Percentiles rank a stretch among this genome's conserved stretches.
These are phyloP conservation scores for Pythium dissimile DNA, from an alignment of 352 stramenopile species.

Conservation along the genomic window DNA sequence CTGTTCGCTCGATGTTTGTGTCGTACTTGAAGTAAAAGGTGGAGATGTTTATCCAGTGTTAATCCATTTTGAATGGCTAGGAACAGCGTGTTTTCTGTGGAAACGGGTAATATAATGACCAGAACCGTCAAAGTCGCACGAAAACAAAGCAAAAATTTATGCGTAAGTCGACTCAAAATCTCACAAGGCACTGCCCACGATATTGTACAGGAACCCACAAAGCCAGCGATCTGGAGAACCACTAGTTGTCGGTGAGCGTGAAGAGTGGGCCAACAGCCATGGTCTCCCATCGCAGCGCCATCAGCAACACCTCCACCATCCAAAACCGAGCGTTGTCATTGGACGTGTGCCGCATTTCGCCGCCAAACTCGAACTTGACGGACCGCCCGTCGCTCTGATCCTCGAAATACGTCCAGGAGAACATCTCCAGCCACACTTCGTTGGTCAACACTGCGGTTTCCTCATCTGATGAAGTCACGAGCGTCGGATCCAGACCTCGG, in stretches of 20 bases:
- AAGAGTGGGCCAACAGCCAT: conserved; percentile 54
- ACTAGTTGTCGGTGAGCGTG: conserved; percentile 26
- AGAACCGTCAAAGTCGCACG: too few relatives aligned
- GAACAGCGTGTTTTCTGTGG: too few relatives aligned
- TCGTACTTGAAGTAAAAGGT: too few relatives aligned
- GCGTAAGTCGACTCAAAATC: too few relatives aligned
- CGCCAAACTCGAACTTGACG: conserved; percentile 55
- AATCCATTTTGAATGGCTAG: too few relatives aligned
- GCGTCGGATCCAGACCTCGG: conserved; percentile 44
- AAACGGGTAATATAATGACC: too few relatives aligned
- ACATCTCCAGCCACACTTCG: conserved; percentile 48
- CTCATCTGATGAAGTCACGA: conserved; percentile 16
- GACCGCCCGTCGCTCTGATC: conserved; percentile 3
- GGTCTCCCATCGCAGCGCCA: conserved; percentile 61
- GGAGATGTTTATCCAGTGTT: too few relatives aligned
- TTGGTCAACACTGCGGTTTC: conserved; percentile 3
- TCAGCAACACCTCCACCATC: conserved; percentile 66
- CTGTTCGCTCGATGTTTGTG: too few relatives aligned
- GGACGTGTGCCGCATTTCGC: conserved; percentile 20
- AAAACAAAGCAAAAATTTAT: too few relatives aligned
- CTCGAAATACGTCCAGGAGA: conserved; percentile 20
- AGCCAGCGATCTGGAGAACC: too few relatives aligned
- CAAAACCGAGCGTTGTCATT: conserved; percentile 43
- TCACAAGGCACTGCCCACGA: too few relatives aligned
- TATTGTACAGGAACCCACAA: too few relatives aligned